A percentile compares a stretch with the other conserved stretches of the same genome.
Evolutionary conservation across 1,284 basidiomycete species (phyloP).

Genomic region (Ganoderma lucidum): DNA sequence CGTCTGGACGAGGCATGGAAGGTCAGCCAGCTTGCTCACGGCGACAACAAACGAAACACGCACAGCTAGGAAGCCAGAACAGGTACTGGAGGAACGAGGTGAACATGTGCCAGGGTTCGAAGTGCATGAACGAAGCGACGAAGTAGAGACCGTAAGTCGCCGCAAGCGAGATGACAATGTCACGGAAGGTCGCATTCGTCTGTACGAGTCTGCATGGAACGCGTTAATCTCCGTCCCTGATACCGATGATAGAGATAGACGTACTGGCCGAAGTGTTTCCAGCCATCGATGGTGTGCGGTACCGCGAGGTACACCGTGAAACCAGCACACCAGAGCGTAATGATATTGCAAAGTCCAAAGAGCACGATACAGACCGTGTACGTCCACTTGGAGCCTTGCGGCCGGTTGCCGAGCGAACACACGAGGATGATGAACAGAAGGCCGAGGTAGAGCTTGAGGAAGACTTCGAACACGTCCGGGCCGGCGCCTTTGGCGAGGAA

Average conservation of each 20-base stretch:
- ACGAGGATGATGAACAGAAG: slow-evolving; percentile 79
- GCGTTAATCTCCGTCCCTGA: slow-evolving; percentile 21
- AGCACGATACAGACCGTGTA: slow-evolving; percentile 79
- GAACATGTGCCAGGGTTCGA: slow-evolving; percentile 96
- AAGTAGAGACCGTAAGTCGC: slow-evolving; percentile 94
- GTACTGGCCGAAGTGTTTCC: slow-evolving; percentile 73
- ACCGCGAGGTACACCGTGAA: slow-evolving; percentile 89
- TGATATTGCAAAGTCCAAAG: slow-evolving; percentile 79
- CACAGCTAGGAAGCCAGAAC: slow-evolving; percentile 80
- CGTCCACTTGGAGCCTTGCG: slow-evolving; percentile 88
- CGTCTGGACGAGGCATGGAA: slow-evolving; percentile 55
- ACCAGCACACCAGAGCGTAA: slow-evolving; percentile 86
- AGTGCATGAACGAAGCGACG: slow-evolving; percentile 84
- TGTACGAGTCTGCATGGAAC: slow-evolving; percentile 57
- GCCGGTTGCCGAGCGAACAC: slow-evolving; percentile 88
- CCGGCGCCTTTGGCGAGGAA: slow-evolving; percentile 79
- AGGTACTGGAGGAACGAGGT: slow-evolving; percentile 88
- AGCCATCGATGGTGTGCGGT: slow-evolving; percentile 75
- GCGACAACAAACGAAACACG: slow-evolving; percentile 41
- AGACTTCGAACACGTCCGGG: slow-evolving; percentile 79
- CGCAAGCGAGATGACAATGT: slow-evolving; percentile 81
- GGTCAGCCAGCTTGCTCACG: slow-evolving; percentile 21
- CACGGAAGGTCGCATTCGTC: slow-evolving; percentile 76
- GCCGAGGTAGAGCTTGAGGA: slow-evolving; percentile 84
- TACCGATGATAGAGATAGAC: slow-evolving; percentile 35